Percentiles rank a stretch among this genome's conserved stretches.
These are phyloP conservation scores for Apiospora kogelbergensis DNA, from an alignment of 2,329 filamentous ascomycete species.

Conservation along the genomic window DNA sequence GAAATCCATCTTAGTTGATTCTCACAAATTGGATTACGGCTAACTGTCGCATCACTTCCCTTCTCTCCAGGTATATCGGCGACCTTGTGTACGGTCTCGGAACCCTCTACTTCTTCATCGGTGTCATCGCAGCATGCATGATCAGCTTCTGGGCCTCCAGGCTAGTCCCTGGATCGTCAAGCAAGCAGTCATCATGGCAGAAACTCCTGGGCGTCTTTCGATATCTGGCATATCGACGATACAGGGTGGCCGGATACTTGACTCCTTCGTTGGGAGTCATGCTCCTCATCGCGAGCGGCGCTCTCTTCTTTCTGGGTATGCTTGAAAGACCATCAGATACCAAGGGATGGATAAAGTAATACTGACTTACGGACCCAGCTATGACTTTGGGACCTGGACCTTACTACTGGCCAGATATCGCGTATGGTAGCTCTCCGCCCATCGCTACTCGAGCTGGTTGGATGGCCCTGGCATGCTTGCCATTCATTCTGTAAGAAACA, in stretches of 20 bases:
- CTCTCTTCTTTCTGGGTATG: slow-evolving; percentile 45
- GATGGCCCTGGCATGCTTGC: slow-evolving; percentile 51
- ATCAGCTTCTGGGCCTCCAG: slow-evolving; percentile 35
- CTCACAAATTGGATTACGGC: background rate
- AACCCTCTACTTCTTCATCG: slow-evolving; percentile 53
- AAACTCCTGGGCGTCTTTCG: slow-evolving; percentile 35
- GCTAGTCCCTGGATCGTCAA: slow-evolving; percentile 26
- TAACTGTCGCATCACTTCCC: background rate
- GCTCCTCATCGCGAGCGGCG: slow-evolving; percentile 38
- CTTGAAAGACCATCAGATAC: slow-evolving; percentile 14
- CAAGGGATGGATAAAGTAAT: slow-evolving; percentile 2
- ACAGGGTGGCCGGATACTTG: slow-evolving; percentile 36
- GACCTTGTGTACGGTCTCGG: slow-evolving; percentile 53
- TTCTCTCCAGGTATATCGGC: slow-evolving; percentile 47
- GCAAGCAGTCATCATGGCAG: slow-evolving; percentile 31
- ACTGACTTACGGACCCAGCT: slow-evolving; percentile 25
- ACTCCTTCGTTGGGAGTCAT: slow-evolving; percentile 45
- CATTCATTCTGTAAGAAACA: slow-evolving; percentile 42
- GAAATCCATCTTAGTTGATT: background rate
- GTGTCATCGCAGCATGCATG: slow-evolving; percentile 47
- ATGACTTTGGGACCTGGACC: slow-evolving; percentile 49
- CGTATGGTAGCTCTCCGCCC: slow-evolving; percentile 51
- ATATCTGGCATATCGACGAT: slow-evolving; percentile 42
- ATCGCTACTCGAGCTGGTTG: slow-evolving; percentile 52
- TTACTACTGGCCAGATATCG: slow-evolving; percentile 55